A percentile compares a stretch with the other conserved stretches of the same genome.
Conservation (phyloP, 2,329 filamentous ascomycete genomes). For the Aspergillus pseudoviridinutans region DNA sequence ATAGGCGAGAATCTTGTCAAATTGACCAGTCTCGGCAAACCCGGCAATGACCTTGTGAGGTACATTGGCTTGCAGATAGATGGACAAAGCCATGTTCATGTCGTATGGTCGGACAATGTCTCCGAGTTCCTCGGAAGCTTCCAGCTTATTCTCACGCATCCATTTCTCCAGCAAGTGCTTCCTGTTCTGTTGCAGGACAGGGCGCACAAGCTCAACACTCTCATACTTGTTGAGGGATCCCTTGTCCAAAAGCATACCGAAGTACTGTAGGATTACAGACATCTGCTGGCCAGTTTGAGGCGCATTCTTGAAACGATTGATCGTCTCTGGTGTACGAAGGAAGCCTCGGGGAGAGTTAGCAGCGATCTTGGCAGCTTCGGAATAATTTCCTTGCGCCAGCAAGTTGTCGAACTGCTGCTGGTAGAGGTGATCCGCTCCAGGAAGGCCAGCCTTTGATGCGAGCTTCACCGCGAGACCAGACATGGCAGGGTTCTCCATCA, state of each 20-base stretch:
- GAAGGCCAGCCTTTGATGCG: slow-evolving; percentile 86
- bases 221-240: slow-evolving; percentile 88
- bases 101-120: slow-evolving; percentile 91
- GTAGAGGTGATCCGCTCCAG: slow-evolving; percentile 91
- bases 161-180: slow-evolving; percentile 98
- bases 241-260: slow-evolving; percentile 95
- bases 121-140: slow-evolving; percentile 93
- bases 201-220: slow-evolving; percentile 87
- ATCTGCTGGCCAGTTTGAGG: slow-evolving; percentile 71
- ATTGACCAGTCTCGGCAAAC: slow-evolving; percentile 92
- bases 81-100: slow-evolving; percentile 76
- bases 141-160: slow-evolving; percentile 92
- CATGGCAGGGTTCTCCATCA: slow-evolving; percentile 94
- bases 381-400: slow-evolving; percentile 72
- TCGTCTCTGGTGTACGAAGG: slow-evolving; percentile 88
- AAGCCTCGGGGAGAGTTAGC: slow-evolving; percentile 96
- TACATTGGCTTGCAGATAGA: slow-evolving; percentile 88
- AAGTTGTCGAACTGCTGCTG: slow-evolving; percentile 89
- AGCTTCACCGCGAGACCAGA: slow-evolving; percentile 91
- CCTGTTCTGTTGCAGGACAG: slow-evolving; percentile 86
- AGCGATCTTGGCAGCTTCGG: slow-evolving; percentile 89
- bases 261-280: slow-evolving; percentile 94
- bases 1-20: slow-evolving; percentile 94
- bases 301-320: slow-evolving; percentile 89
- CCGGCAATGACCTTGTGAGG: slow-evolving; percentile 93